Percentiles rank a stretch among this genome's conserved stretches.
Conservation (phyloP, 2,329 filamentous ascomycete species). For the Sporothrix brunneoviolacea region DNA sequence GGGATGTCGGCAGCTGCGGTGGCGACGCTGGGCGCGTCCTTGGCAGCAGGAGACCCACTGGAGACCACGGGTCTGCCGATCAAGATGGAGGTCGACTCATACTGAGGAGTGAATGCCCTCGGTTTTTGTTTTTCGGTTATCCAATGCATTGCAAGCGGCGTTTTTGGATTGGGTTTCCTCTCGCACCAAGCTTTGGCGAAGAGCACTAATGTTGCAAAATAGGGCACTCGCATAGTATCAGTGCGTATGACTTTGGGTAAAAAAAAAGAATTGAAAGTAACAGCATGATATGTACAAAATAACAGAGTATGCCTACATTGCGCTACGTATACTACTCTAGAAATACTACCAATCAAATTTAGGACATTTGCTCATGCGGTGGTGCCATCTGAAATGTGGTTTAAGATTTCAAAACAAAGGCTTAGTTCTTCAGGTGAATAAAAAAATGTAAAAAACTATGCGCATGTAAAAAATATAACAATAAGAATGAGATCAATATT, state of each 20-base stretch:
- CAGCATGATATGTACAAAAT: no score
- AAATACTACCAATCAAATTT: no score
- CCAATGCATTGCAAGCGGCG: conserved; percentile 3
- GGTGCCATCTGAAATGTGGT: no score
- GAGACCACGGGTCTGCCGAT: conserved; percentile 15
- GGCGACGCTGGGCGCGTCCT: conserved; percentile 26
- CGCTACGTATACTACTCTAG: no score
- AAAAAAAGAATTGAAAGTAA: no score
- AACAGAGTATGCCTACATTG: no score
- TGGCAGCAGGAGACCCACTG: conserved; percentile 23
- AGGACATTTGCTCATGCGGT: no score
- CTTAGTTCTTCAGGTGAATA: neutral
- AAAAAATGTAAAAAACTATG: neutral
- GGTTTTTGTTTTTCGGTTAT: neutral
- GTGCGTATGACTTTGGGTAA: no score
- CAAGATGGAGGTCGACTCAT: conserved; percentile 45
- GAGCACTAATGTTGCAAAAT: no score
- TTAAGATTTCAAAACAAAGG: neutral
- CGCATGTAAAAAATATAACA: neutral
- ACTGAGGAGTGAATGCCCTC: conserved; percentile 22
- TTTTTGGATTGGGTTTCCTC: neutral
- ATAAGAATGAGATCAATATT: no score
- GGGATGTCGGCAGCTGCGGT: conserved; percentile 26
- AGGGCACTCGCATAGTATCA: no score
- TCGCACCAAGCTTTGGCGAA: no score